phyloP scores from a whole-genome alignment of 2,329 filamentous ascomycete genomes.

The Acephala macrosclerotiorum region DNA sequence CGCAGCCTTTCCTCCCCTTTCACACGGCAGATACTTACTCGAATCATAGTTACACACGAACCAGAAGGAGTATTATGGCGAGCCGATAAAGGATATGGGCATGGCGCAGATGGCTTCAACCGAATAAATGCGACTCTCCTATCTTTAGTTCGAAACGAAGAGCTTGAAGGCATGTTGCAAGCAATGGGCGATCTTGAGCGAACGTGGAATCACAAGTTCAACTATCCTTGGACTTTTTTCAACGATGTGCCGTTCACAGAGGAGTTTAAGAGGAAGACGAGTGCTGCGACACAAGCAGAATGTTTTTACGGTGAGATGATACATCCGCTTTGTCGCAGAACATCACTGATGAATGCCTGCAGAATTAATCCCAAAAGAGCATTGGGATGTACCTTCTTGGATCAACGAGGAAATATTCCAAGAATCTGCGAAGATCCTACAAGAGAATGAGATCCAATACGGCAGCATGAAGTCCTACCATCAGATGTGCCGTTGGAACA shows the following conservation, averaged over 20 bases:
- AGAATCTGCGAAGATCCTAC: slow-evolving; percentile 83
- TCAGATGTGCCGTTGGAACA: slow-evolving; percentile 99
- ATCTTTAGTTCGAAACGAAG: slow-evolving; percentile 90
- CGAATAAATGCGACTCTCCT: slow-evolving; percentile 94
- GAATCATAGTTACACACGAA: slow-evolving; percentile 75
- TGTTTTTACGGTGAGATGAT: slow-evolving; percentile 75
- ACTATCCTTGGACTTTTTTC: slow-evolving; percentile 99
- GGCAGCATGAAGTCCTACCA: slow-evolving; percentile 90
- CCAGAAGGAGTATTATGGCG: slow-evolving; percentile 79
- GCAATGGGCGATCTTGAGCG: slow-evolving; percentile 92
- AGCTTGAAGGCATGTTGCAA: slow-evolving; percentile 82
- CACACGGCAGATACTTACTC: slow-evolving; percentile 19
- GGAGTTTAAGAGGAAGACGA: slow-evolving; percentile 87
- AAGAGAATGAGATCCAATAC: slow-evolving; percentile 90
- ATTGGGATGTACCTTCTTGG: slow-evolving; percentile 93
- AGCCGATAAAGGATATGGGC: slow-evolving; percentile 78
- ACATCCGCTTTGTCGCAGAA: neutral
- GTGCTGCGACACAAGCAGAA: slow-evolving; percentile 85
- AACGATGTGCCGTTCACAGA: slow-evolving; percentile 94
- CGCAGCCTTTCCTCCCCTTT: slow-evolving; percentile 45
- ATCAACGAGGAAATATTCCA: slow-evolving; percentile 87
- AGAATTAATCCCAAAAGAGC: slow-evolving; percentile 92
- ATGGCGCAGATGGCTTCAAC: slow-evolving; percentile 75
- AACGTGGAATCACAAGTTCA: slow-evolving; percentile 99
- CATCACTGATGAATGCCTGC: slow-evolving; percentile 33